Base-by-base conservation (phyloP, 371 early-diverging fungal genomes). In the Rhizopus delemar region DNA sequence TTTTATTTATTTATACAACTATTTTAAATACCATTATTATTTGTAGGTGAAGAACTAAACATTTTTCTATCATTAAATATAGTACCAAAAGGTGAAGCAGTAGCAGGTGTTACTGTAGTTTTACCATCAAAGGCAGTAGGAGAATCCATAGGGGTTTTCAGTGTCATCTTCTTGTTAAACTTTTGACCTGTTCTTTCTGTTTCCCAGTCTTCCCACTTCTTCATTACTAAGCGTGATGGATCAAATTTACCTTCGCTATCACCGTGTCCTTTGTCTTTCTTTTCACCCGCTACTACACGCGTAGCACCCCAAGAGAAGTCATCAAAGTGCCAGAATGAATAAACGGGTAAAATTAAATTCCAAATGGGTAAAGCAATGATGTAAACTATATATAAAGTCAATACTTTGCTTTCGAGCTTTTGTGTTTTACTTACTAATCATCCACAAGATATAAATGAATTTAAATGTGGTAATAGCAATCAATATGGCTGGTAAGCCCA, bases 301-400 rank as follows among this genome's bases (percentile, higher is more conserved):
- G 94, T 93, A 28, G 89, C 88, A 51, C 95, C 95, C 95, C 98
- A 97, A 29, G 88, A 84, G 66, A 97, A 96, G 75, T 97, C 95
- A 63, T 97, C 98, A 73, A 96, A 93, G 67, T 94, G 93, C 98
- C 98, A 98, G 80, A 86, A 93, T 1, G 97, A 90, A 63, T 98
- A 98, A 3, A 91, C 57, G 3, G 99, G 99, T 5, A 98, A 82
- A 8, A 94, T 72, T 61, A 93, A 84, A 75, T 97, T 96, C 99
- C 99, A 99, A n/a, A 99, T 83, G 4, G 97, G 97, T 29, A 97
- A 73, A 31, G 93, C 90, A 41, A 74, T 55, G 28, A 87, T 58
- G 57, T 83, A 87, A n/a, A 87, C 82, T 75, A 77, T 2, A 34
- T 46, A 2, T 41, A 48, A 22, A 32, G 0, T n/a, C 22, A 22